Conservation (phyloP, 768 basidiomycete species). For the Piloderma croceum region DNA sequence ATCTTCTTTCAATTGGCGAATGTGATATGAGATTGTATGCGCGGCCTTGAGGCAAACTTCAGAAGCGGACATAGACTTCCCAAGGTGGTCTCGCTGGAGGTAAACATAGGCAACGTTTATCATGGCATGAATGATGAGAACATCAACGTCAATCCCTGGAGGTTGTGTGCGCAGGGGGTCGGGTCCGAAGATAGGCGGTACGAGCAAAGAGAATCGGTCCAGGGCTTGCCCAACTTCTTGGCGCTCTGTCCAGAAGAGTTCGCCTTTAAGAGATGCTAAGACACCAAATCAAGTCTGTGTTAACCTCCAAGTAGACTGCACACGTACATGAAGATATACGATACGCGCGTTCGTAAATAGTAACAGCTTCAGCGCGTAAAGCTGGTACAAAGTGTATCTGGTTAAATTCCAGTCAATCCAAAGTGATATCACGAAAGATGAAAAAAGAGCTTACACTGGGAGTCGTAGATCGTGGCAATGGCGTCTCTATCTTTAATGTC, state of each 20-base stretch:
- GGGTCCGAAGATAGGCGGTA: constrained; percentile 35
- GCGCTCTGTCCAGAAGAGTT: constrained; percentile 34
- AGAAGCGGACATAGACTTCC: constrained; percentile 25
- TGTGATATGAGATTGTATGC: constrained; percentile 37
- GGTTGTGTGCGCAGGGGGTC: constrained; percentile 28
- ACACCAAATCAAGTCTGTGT: no score
- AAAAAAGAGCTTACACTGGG: no score
- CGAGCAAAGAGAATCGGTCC: constrained; percentile 35
- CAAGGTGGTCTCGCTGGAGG: constrained; percentile 36
- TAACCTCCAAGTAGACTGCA: no score
- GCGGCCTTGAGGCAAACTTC: constrained; percentile 40
- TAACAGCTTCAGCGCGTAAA: constrained; percentile 46
- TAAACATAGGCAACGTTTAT: constrained; percentile 47
- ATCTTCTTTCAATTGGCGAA: constrained; percentile 41
- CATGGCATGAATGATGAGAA: constrained; percentile 46
- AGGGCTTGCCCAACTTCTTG: constrained; percentile 41
- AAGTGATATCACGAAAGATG: no score
- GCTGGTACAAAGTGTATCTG: constrained; percentile 30
- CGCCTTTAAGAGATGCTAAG: constrained; percentile 25
- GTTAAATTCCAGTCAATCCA: no score
- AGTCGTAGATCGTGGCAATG: no score
- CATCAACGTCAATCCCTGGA: constrained; percentile 35
- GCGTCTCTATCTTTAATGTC: no score
- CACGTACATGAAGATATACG: constrained; percentile 37
- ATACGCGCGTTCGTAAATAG: constrained; percentile 49